Conservation (phyloP, 1,284 basidiomycete genomes). For the Trametes pubescens region DNA sequence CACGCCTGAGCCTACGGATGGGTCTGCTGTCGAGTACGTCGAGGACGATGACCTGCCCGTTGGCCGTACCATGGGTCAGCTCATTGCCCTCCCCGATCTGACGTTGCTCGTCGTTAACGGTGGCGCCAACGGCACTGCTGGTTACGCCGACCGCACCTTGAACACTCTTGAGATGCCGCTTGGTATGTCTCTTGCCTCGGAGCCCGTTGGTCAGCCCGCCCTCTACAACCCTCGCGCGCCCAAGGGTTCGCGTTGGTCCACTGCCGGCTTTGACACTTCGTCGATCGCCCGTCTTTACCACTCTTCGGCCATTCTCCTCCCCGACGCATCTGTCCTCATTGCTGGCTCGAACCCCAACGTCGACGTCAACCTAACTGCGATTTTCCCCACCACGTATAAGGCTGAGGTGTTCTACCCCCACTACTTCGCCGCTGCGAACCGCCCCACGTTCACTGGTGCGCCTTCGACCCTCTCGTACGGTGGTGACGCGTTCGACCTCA, state of each 20-base stretch:
- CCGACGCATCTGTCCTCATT: constrained; percentile 87
- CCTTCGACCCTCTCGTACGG: constrained; percentile 85
- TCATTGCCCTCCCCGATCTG: constrained; percentile 81
- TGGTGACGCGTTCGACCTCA: constrained; percentile 80
- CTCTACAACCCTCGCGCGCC: constrained; percentile 79
- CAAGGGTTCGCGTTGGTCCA: constrained; percentile 77
- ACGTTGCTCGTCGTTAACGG: constrained; percentile 83
- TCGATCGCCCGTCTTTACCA: constrained; percentile 86
- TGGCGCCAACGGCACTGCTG: constrained; percentile 79
- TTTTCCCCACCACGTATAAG: constrained; percentile 87
- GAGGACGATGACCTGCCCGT: constrained; percentile 80
- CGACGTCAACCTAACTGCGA: constrained; percentile 74
- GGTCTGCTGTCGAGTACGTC: constrained; percentile 58
- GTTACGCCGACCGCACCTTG: constrained; percentile 66
- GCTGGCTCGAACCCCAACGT: constrained; percentile 95
- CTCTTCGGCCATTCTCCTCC: constrained; percentile 88
- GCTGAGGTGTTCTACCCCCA: constrained; percentile 90
- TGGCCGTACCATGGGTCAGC: constrained; percentile 88
- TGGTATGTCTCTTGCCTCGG: constrained; percentile 70
- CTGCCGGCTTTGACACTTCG: constrained; percentile 66
- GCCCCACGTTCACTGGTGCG: constrained; percentile 78
- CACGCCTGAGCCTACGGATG: constrained; percentile 80
- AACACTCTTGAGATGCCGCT: constrained; percentile 65
- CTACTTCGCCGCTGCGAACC: constrained; percentile 78
- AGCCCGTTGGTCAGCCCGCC: constrained; percentile 73